Percentiles rank a stretch among this genome's conserved stretches.
Evolutionary conservation across 768 basidiomycete genomes (phyloP).

Genomic region (Suillus plorans): DNA sequence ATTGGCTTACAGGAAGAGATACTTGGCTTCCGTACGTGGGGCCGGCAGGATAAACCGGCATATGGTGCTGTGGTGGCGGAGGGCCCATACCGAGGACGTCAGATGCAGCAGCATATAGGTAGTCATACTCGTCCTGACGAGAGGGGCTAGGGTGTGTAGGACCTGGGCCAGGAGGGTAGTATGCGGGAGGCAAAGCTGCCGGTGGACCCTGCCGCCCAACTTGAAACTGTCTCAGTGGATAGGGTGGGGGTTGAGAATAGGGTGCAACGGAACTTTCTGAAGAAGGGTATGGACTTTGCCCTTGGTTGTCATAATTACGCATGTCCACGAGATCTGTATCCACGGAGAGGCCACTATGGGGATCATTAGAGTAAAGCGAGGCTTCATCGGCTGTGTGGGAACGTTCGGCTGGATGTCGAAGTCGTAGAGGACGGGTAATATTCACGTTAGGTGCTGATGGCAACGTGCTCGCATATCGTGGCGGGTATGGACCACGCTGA

Average conservation of each 20-base stretch:
- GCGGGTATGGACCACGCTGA: constrained; percentile 32
- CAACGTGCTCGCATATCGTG: constrained; percentile 43
- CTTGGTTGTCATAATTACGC: constrained; percentile 40
- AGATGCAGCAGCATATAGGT: constrained; percentile 73
- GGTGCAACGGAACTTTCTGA: constrained; percentile 19
- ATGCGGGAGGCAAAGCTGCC: constrained; percentile 19
- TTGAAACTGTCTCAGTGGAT: constrained; percentile 21
- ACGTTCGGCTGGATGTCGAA: constrained; percentile 18
- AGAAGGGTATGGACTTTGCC: constrained; percentile 30
- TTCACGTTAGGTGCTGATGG: constrained; percentile 28
- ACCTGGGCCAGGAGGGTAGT: constrained; percentile 14
- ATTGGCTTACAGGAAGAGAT: constrained; percentile 29
- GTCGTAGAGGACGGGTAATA: constrained; percentile 19
- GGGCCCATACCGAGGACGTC: constrained; percentile 78
- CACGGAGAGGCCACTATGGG: constrained; percentile 26
- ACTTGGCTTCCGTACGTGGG: constrained; percentile 20
- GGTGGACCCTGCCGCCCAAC: constrained; percentile 30
- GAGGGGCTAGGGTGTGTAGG: constrained; percentile 21
- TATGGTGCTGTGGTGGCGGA: constrained; percentile 33
- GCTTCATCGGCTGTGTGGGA: constrained; percentile 20
- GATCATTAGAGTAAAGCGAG: constrained; percentile 33
- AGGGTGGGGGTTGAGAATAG: constrained; percentile 21
- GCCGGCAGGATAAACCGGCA: constrained; percentile 22
- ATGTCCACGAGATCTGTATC: constrained; percentile 38
- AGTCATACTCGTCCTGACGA: constrained; percentile 47